Conservation (phyloP, 2,329 filamentous ascomycete genomes). For the Calonectria pseudoturangicola region DNA sequence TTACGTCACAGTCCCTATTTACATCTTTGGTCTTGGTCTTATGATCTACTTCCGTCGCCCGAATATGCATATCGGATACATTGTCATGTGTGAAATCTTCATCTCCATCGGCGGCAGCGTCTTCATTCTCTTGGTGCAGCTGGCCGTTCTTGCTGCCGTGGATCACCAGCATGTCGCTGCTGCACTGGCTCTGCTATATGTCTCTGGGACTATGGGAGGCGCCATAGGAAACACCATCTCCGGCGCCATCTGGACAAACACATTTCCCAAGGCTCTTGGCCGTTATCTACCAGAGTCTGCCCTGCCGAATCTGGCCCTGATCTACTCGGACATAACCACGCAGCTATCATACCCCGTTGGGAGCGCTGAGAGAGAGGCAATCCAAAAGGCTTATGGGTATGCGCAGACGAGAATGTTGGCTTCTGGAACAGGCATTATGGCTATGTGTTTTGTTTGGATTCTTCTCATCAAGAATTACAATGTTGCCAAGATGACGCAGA, state of each 20-base stretch:
- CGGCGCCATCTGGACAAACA: slow-evolving; percentile 53
- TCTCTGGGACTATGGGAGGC: slow-evolving; percentile 49
- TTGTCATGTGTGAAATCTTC: slow-evolving; percentile 70
- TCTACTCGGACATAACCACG: slow-evolving; percentile 71
- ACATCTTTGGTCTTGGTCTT: slow-evolving; percentile 69
- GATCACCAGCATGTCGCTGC: slow-evolving; percentile 55
- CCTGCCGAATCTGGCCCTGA: slow-evolving; percentile 61
- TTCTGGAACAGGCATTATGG: slow-evolving; percentile 56
- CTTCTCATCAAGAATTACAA: slow-evolving; percentile 69
- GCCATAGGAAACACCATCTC: slow-evolving; percentile 52
- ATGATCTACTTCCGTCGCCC: slow-evolving; percentile 49
- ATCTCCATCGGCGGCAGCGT: slow-evolving; percentile 69
- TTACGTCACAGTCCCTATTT: slow-evolving; percentile 69
- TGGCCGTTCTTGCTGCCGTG: slow-evolving; percentile 53
- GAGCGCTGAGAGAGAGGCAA: slow-evolving; percentile 65
- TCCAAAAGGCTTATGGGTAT: slow-evolving; percentile 74
- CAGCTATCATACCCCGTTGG: slow-evolving; percentile 70
- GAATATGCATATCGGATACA: slow-evolving; percentile 63
- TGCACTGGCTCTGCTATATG: slow-evolving; percentile 50
- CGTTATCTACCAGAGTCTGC: slow-evolving; percentile 67
- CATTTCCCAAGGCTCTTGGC: slow-evolving; percentile 63
- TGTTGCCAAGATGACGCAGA: slow-evolving; percentile 66
- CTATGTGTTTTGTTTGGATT: slow-evolving; percentile 58
- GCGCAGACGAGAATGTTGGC: slow-evolving; percentile 67
- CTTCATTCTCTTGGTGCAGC: slow-evolving; percentile 60